Percentiles rank a stretch among this genome's conserved stretches.
phyloP scores from a whole-genome alignment of 192 early-diverging fungal genomes.

The Thamnidium elegans region DNA sequence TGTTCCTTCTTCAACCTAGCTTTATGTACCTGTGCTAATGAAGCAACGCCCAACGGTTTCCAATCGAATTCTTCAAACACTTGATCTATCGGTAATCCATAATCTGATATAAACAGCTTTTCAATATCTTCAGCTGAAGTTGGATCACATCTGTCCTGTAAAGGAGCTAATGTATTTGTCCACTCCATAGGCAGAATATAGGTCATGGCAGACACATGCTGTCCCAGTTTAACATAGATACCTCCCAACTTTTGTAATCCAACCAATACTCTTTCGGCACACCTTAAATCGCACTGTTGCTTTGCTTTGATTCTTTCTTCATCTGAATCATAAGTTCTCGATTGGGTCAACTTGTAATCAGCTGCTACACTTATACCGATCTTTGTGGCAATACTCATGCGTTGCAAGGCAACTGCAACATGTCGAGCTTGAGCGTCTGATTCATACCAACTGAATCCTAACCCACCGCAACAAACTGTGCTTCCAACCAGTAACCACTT shows the following conservation, averaged over 20 bases:
- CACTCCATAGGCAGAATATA: conserved; percentile 90
- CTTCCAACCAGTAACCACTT: neutral
- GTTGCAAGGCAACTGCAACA: conserved; percentile 28
- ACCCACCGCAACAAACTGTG: conserved; percentile 2
- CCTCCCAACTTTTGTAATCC: conserved; percentile 71
- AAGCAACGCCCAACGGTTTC: conserved; percentile 87
- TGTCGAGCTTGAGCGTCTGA: conserved; percentile 36
- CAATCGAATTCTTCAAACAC: conserved; percentile 79
- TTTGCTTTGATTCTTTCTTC: conserved; percentile 41
- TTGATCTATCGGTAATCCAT: conserved; percentile 59
- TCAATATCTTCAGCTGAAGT: conserved; percentile 71
- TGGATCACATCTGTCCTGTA: conserved; percentile 83
- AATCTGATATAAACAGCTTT: conserved; percentile 64
- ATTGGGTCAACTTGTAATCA: conserved; percentile 58
- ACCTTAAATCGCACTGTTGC: conserved; percentile 59
- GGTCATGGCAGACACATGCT: conserved; percentile 78
- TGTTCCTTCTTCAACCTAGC: conserved; percentile 64
- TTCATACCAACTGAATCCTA: conserved; percentile 25
- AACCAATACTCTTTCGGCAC: conserved; percentile 60
- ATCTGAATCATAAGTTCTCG: conserved; percentile 10
- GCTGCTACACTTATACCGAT: conserved; percentile 43
- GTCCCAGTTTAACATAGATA: conserved; percentile 88
- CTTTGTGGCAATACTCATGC: conserved; percentile 40
- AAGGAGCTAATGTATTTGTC: conserved; percentile 75
- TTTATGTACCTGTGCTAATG: conserved; percentile 90